Evolutionary conservation across 2,329 filamentous ascomycete genomes (phyloP).

Genomic region (Fusarium proliferatum): DNA sequence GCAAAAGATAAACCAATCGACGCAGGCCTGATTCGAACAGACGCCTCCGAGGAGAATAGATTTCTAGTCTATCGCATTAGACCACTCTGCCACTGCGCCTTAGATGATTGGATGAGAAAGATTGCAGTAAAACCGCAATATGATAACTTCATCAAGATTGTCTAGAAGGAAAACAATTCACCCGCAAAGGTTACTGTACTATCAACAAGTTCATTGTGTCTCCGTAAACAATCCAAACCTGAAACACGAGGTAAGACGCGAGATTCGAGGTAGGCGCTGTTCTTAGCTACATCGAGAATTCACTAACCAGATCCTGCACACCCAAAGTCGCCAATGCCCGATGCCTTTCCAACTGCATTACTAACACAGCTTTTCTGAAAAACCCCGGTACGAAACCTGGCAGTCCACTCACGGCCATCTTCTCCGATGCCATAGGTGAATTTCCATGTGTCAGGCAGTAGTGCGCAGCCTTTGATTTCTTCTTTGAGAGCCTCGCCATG

Average conservation of each 20-base stretch:
- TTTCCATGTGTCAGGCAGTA: background rate
- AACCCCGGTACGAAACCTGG: background rate
- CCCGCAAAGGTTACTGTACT: fast-evolving
- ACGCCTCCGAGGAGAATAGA: slow-evolving; percentile 31
- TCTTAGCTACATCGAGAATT: background rate
- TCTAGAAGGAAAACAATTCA: too few relatives aligned
- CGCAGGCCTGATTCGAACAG: slow-evolving; percentile 32
- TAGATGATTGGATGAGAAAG: background rate
- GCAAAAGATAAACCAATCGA: slow-evolving; percentile 15
- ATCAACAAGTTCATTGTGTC: background rate
- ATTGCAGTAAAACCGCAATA: fast-evolving
- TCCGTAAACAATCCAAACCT: background rate
- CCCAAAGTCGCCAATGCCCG: background rate
- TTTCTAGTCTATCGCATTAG: slow-evolving; percentile 34
- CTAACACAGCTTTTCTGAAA: background rate
- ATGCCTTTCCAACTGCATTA: background rate
- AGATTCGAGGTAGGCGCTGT: background rate
- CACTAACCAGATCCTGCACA: background rate
- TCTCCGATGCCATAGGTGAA: background rate
- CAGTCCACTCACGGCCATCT: background rate
- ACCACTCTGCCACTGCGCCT: slow-evolving; percentile 32
- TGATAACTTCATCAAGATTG: fast-evolving
- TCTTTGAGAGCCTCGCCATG: background rate
- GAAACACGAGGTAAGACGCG: background rate
- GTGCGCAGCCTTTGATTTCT: background rate